Percentiles rank a stretch among this genome's conserved stretches.
phyloP scores from a whole-genome alignment of 495 filamentous ascomycete genomes.

The Cryomyces antarcticus region DNA sequence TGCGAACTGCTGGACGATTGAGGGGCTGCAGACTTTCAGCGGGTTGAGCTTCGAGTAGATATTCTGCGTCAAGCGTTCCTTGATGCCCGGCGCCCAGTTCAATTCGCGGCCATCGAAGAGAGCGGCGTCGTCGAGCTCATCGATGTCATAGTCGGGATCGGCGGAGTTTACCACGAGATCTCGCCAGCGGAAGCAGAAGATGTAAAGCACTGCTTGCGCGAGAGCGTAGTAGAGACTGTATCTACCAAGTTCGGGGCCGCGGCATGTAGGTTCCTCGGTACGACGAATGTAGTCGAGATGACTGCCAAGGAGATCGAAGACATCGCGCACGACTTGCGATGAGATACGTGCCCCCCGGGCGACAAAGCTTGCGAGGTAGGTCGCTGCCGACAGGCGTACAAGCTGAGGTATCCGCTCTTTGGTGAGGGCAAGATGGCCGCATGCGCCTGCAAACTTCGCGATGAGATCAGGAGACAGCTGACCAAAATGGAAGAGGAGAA shows the following conservation, averaged over 20 bases:
- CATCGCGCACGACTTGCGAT: slow-evolving; percentile 49
- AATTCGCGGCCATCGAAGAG: slow-evolving; percentile 41
- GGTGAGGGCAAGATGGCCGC: slow-evolving; percentile 48
- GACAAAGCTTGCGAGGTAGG: slow-evolving; percentile 88
- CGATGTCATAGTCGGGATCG: slow-evolving; percentile 22
- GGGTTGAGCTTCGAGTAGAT: slow-evolving; percentile 83
- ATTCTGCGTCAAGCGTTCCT: slow-evolving; percentile 46
- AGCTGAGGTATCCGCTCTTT: slow-evolving; percentile 35
- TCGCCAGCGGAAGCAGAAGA: slow-evolving; percentile 97
- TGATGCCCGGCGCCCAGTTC: slow-evolving; percentile 51
- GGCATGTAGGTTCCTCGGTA: slow-evolving; percentile 44
- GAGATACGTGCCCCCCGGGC: slow-evolving; percentile 67
- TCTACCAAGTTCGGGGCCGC: slow-evolving; percentile 62
- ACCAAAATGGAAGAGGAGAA: slow-evolving; percentile 84
- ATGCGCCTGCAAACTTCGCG: slow-evolving; percentile 61
- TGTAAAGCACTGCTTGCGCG: slow-evolving; percentile 75
- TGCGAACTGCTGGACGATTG: slow-evolving; percentile 80
- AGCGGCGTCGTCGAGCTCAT: slow-evolving; percentile 33
- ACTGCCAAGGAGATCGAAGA: slow-evolving; percentile 52
- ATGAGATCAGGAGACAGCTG: slow-evolving; percentile 54
- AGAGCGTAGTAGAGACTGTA: slow-evolving; percentile 76
- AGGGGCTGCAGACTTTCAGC: slow-evolving; percentile 84
- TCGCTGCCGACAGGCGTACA: slow-evolving; percentile 59
- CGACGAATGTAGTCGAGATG: slow-evolving; percentile 49
- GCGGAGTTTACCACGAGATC: slow-evolving; percentile 43